Evolutionary conservation across 1,284 basidiomycete genomes (phyloP), one percentile per base, ranked within the genome.

Genomic region (Abortiporus biennis): DNA sequence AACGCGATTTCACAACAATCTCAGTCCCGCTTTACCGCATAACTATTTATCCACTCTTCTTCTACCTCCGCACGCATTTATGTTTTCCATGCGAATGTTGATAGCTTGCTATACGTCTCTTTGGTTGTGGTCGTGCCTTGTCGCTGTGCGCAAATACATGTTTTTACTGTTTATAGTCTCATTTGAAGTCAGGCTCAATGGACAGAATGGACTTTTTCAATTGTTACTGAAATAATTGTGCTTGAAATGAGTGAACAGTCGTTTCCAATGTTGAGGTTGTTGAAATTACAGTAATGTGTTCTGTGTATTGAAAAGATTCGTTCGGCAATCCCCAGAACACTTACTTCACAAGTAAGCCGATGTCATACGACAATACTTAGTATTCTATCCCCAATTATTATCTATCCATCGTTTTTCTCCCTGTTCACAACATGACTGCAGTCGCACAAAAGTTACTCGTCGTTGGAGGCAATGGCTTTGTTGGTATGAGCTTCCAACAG

Each of bases 401-500:
- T 24, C 4, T 5, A 12, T 24, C 16, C 21, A 25, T 39, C 29
- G 13, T 17, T n/a, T n/a, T n/a, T n/a, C n/a, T n/a, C n/a, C n/a
- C n/a, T n/a, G n/a, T n/a, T n/a, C n/a, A n/a, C 38, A 11, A 17
- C 25, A 61, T 59, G 59, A 47, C 54, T 30, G 45, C 54, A 42
- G 50, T 71, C 47, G 49, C 71, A 48, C 77, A 74, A 48, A 80
- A 72, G 57, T 74, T 96, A 45, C 77, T 94, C 6, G 92, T 97
- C 23, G 79, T 96, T 1, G 94, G 94, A 15, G 93, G 93, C 23
- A 96, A 96, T 63, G 93, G 94, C 11, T 97, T 95, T 68, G 80
- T 97, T 51, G 93, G 92, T 88, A 52, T 47, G 69, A 52, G 33
- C 45, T 47, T 42, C 44, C 43, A 39, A 27, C 34, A 15, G 27